Conservation (phyloP, 2,329 filamentous ascomycete genomes). For the Cercospora citrullina region DNA sequence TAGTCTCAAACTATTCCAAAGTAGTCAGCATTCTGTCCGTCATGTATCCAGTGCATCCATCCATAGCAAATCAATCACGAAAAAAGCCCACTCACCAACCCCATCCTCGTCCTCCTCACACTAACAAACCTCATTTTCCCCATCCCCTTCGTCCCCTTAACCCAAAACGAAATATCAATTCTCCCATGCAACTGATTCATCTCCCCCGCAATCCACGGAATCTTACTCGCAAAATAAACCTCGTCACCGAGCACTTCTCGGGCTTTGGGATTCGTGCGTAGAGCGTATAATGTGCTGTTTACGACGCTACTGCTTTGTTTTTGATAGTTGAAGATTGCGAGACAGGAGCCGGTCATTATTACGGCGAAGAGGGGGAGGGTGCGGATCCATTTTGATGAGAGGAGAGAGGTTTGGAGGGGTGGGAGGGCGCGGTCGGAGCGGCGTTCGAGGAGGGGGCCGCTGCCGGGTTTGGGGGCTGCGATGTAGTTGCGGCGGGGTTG, state of each 20-base stretch:
- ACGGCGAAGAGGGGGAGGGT: conserved; percentile 79
- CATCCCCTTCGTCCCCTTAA: conserved; percentile 71
- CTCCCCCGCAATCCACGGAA: conserved; percentile 57
- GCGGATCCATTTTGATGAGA: conserved; percentile 44
- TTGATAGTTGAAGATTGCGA: conserved; percentile 99
- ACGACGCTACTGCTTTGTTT: conserved; percentile 79
- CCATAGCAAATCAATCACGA: not conserved
- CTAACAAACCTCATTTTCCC: conserved; percentile 82
- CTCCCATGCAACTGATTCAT: conserved; percentile 92
- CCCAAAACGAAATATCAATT: conserved; percentile 84
- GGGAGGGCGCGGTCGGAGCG: conserved; percentile 56
- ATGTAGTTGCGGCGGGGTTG: conserved; percentile 46
- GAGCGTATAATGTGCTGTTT: conserved; percentile 84
- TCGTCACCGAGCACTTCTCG: conserved; percentile 77
- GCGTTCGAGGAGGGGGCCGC: conserved; percentile 54
- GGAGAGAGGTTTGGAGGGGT: conserved; percentile 36
- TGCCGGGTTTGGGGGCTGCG: conserved; percentile 52
- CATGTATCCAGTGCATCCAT: not conserved
- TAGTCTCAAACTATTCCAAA: conserved; percentile 70
- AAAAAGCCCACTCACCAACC: conserved; percentile 49
- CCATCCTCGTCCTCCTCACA: conserved; percentile 65
- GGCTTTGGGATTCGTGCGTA: conserved; percentile 75
- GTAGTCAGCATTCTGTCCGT: conserved; percentile 8
- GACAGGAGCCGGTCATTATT: conserved; percentile 67
- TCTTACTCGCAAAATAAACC: conserved; percentile 52